Base-by-base conservation (phyloP, 1,139 yeast species). In the Meyerozyma smithsonii region DNA sequence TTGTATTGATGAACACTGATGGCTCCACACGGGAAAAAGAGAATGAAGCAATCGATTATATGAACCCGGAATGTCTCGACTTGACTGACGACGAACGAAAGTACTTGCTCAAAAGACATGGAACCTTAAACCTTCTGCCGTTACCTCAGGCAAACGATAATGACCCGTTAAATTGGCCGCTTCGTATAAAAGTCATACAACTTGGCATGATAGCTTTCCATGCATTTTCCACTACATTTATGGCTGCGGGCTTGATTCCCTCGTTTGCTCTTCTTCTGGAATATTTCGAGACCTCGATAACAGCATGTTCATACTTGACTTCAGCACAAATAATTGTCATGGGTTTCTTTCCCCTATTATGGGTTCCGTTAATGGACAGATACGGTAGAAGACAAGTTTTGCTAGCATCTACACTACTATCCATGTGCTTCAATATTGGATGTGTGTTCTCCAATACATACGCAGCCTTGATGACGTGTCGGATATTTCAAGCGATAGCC, bases 201-300 rank as follows among this genome's bases (percentile, higher is more conserved):
- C 41, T 53, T 28, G 46, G 44, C 2, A 47, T 53, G 54, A 45
- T 52, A 21, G 48, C 54, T 8, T 47, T 49, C 35, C 55, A 53
- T 39, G 56, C 53, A 4, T 53, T 53, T 32, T 41, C 46, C 26
- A 43, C 51, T 6, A 52, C 57, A 11, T 53, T 53, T 30, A 46
- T 50, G 47, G 58, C 58, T n/a, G 49, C 55, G 3, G 58, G 58
- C 7, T 32, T 50, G 8, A 52, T 52, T n/a, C 55, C 58, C 4
- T 40, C 49, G 17, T 47, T 52, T 37, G 56, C 48, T 11, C 36
- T 38, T 10, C 36, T 51, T 5, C 42, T 49, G 34, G 46, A 38
- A 34, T 23, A 41, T 19, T 43, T 45, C n/a, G 40, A 38, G 14
- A 39, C 41, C 15, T 38, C 54, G n/a, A 46, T 54, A 10, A 41